phyloP scores from a whole-genome alignment of 2,329 filamentous ascomycete species.

The Beauveria sp. region DNA sequence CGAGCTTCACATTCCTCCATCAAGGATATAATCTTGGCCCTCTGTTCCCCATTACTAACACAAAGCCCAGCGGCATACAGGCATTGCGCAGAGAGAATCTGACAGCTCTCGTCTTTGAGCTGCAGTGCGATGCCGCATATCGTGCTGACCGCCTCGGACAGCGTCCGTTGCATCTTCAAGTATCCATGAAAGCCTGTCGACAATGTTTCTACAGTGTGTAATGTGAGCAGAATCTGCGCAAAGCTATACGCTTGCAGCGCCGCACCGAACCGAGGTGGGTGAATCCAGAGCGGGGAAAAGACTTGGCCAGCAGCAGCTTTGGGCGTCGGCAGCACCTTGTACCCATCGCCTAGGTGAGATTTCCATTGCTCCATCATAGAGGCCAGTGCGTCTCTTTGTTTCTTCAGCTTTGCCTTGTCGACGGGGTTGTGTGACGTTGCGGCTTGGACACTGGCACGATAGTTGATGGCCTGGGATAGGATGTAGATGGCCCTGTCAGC shows the following conservation, averaged over 20 bases:
- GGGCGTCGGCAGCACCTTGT: conserved; percentile 30
- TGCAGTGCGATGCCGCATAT: conserved; percentile 44
- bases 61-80: conserved; percentile 35
- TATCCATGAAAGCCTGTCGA: conserved; percentile 34
- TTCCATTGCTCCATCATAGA: conserved; percentile 25
- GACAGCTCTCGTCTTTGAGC: conserved; percentile 31
- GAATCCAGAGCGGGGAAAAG: conserved; percentile 41
- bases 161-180: conserved; percentile 22
- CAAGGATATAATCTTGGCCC: conserved; percentile 27
- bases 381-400: background rate
- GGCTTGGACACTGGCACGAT: conserved; percentile 36
- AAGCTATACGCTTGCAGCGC: conserved; percentile 46
- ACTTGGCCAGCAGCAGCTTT: conserved; percentile 16
- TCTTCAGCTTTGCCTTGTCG: conserved; percentile 14
- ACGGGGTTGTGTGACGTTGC: background rate
- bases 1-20: conserved; percentile 28
- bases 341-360: conserved; percentile 28
- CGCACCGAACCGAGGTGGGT: conserved; percentile 39
- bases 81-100: conserved; percentile 36
- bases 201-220: conserved; percentile 16
- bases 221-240: conserved; percentile 39
- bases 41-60: conserved; percentile 28
- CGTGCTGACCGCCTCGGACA: conserved; percentile 17
- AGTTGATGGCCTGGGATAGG: conserved; percentile 43
- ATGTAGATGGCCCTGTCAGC: conserved; percentile 37